Base-by-base conservation (phyloP, 495 filamentous ascomycete genomes). In the Aspergillus ostianus region DNA sequence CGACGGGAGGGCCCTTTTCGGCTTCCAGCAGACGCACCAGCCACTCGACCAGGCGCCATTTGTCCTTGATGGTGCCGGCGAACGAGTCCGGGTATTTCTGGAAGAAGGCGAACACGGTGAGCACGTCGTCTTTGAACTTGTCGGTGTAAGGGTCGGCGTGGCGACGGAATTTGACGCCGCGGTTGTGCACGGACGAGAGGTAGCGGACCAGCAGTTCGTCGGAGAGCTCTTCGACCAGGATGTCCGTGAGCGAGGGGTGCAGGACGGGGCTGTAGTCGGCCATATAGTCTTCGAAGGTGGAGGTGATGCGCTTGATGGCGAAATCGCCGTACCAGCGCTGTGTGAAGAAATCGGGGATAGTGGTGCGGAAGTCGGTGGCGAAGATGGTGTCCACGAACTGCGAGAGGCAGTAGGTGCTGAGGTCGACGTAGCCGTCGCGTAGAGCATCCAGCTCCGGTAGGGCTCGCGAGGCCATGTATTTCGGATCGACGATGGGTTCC, bases 231-330 rank as follows among this genome's bases (percentile, higher is more conserved):
- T 97, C 92, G 68, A 94, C 84, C 7, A 91, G 72, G 66, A 98
- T 92, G 68, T 97, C 93, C 53, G 89, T 83, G 3, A 99, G 84
- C 13, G 88, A 90, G 55, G 89, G 85, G 72, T 96, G 90, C 18
- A 98, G 81, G 20, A 93, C 89, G 32, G 80, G 78, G 36, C 81
- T 75, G 79, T 96, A 95, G 71, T 98, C 94, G 68, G 80, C 73
- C 57, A 97, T 84, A 73, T 99, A 99, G 71, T 97, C 93, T 60
- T 95, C 90, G 65, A 98, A 91, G 0, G 94, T 99, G 30, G 87
- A 90, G 23, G 89, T 85, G 78, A 98, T 95, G 49, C 91, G 89
- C 61, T 89, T 89, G 83, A 97, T 90, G 48, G 88, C 86, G 51
- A 85, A 89, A 57, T 86, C 85, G 19, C 80, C 77, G 68, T 97